These are phyloP conservation scores for Stentor coeruleus DNA, from an alignment of 73 alveolate species.

Conservation along the genomic window DNA sequence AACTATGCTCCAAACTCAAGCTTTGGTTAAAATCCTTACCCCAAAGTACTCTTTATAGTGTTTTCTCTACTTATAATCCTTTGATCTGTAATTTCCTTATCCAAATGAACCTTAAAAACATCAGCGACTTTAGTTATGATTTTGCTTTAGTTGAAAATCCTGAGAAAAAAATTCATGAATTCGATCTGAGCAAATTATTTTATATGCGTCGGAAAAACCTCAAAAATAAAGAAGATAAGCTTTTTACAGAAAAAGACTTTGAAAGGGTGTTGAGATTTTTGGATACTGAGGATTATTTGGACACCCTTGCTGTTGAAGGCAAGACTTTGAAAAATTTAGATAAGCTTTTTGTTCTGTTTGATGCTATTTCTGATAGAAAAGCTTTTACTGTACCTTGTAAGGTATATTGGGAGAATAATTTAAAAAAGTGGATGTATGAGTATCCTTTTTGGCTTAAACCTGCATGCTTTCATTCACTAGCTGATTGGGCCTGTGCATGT, in stretches of 20 bases:
- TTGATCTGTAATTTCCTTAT: background rate
- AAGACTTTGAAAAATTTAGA: slow-evolving; percentile 1
- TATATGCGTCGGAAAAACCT: background rate
- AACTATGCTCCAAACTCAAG: background rate
- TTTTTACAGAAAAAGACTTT: slow-evolving; percentile 1
- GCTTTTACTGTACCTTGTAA: slow-evolving; percentile 27
- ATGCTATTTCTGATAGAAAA: background rate
- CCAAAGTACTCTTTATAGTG: background rate
- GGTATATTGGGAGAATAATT: slow-evolving; percentile 15
- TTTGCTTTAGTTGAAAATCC: slow-evolving; percentile 1
- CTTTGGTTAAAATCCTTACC: background rate
- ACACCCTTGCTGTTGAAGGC: slow-evolving; percentile 9
- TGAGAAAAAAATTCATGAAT: background rate
- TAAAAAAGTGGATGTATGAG: slow-evolving; percentile 22
- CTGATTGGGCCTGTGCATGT: slow-evolving; percentile 19
- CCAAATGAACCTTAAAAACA: slow-evolving; percentile 14
- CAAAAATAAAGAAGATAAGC: background rate
- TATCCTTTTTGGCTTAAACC: slow-evolving; percentile 4
- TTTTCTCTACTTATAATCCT: background rate
- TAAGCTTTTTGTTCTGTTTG: background rate
- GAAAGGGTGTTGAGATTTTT: background rate
- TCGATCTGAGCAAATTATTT: background rate
- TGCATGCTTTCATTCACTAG: background rate
- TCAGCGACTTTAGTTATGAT: background rate
- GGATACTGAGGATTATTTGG: slow-evolving; percentile 25